Conservation (phyloP, 2,329 filamentous ascomycete genomes). For the Colletotrichum lupini region DNA sequence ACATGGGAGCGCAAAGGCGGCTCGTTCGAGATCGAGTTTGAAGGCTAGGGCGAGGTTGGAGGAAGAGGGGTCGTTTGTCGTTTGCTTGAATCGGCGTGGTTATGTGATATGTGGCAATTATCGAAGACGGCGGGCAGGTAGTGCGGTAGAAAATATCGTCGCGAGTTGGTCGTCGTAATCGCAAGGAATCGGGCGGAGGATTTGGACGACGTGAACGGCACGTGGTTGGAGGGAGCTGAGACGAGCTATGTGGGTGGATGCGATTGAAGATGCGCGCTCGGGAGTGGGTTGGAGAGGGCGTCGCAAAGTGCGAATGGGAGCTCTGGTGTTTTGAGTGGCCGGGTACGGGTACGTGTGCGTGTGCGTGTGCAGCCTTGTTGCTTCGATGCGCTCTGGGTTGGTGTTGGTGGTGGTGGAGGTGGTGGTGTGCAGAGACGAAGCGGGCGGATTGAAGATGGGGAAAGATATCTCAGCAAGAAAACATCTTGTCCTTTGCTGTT, state of each 20-base stretch:
- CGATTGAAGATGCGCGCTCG: background rate
- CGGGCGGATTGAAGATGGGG: background rate
- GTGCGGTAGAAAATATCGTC: background rate
- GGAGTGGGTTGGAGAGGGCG: background rate
- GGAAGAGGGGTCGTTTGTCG: slow-evolving; percentile 11
- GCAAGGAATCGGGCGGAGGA: background rate
- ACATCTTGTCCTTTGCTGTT: slow-evolving; percentile 31
- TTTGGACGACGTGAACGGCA: background rate
- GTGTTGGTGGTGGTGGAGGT: background rate
- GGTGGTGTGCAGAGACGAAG: background rate
- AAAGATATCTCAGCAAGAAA: slow-evolving; percentile 24
- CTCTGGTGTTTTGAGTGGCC: background rate
- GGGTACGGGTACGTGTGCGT: background rate
- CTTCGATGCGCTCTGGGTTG: background rate
- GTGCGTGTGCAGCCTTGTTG: background rate
- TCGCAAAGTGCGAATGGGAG: slow-evolving; percentile 4
- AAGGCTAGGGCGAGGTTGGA: background rate
- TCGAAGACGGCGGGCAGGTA: background rate
- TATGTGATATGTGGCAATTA: background rate
- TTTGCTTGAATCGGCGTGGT: background rate
- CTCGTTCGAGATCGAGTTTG: background rate
- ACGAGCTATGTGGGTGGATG: background rate
- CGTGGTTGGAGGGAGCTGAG: background rate
- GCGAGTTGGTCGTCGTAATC: slow-evolving; percentile 23
- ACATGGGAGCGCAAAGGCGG: background rate